phyloP scores from a whole-genome alignment of 306 rosid genomes.

The Dalbergia cultrata region DNA sequence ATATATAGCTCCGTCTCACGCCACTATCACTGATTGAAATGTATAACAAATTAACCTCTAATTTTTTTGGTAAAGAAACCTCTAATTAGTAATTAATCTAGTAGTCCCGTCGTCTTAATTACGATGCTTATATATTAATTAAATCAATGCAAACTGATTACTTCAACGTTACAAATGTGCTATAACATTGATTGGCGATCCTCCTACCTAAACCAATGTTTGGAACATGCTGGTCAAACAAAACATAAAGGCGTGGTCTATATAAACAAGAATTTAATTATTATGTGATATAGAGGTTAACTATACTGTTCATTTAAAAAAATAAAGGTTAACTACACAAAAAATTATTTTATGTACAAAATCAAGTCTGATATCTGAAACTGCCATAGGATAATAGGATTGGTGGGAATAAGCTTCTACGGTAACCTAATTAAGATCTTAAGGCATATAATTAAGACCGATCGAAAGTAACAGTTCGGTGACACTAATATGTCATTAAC shows the following conservation, averaged over 20 bases:
- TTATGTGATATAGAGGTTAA: not conserved
- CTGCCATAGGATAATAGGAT: not conserved
- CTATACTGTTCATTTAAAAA: not conserved
- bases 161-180: not conserved
- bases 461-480: constrained; percentile 25
- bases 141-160: not conserved
- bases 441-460: constrained; percentile 16
- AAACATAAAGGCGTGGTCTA: not conserved
- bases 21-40: not conserved
- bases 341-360: not conserved
- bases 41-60: constrained; percentile 4
- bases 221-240: constrained; percentile 31
- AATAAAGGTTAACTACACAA: not conserved
- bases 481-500: constrained; percentile 24
- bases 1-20: not conserved
- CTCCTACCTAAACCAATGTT: not conserved
- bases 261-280: not conserved
- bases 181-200: not conserved
- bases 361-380: not conserved
- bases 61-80: not conserved
- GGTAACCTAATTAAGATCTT: not conserved
- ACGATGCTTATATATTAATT: not conserved
- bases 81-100: not conserved
- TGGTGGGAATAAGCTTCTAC: constrained; percentile 3
- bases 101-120: not conserved